These are phyloP conservation scores for Dimargaris cristalligena DNA, from an alignment of 192 early-diverging fungal genomes.

Conservation along the genomic window DNA sequence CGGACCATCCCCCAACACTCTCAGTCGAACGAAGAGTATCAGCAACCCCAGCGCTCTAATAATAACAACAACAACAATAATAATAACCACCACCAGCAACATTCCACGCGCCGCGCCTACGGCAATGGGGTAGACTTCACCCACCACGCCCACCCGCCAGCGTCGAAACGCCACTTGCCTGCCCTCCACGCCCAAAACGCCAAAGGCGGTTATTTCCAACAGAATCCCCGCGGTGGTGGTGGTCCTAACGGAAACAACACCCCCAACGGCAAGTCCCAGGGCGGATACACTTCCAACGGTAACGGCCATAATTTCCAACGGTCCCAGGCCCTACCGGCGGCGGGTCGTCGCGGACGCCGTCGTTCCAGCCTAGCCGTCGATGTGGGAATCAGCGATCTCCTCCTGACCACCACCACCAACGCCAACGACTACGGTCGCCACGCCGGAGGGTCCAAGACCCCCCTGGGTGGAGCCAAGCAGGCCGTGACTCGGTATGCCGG, in stretches of 20 bases:
- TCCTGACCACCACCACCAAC: not conserved
- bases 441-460: not conserved
- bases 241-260: no score
- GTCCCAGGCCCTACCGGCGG: not conserved
- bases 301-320: no score
- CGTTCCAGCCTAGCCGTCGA: not conserved
- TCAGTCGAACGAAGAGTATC: no score
- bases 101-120: not conserved
- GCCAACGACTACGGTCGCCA: not conserved
- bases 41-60: no score
- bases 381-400: not conserved
- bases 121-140: not conserved
- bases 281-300: no score
- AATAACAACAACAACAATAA: no score
- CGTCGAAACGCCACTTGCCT: not conserved
- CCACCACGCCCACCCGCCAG: not conserved
- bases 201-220: no score
- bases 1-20: no score
- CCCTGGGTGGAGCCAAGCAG: not conserved
- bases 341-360: not conserved
- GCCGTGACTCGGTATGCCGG: not conserved
- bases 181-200: not conserved
- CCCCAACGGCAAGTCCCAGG: no score
- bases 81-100: no score
- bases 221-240: no score